These are phyloP conservation scores for Berkeleyomyces rouxiae DNA, from an alignment of 2,329 filamentous ascomycete genomes.

Conservation along the genomic window DNA sequence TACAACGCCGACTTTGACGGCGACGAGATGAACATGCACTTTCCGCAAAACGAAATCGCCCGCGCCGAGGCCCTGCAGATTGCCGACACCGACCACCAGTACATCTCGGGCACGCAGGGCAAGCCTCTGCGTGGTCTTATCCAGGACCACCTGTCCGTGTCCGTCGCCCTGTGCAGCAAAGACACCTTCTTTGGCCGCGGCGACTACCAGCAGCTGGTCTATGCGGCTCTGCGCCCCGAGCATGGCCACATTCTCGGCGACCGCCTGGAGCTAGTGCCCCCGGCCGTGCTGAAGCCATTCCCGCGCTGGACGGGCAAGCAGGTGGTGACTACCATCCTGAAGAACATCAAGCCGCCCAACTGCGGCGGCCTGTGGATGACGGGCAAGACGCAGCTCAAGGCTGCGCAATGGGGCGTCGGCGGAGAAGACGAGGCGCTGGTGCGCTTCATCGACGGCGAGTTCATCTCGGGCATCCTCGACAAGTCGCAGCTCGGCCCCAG, in stretches of 20 bases:
- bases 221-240: constrained; percentile 76
- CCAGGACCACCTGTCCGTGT: constrained; percentile 95
- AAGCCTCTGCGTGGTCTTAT: constrained; percentile 91
- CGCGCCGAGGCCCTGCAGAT: constrained; percentile 83
- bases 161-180: constrained; percentile 74
- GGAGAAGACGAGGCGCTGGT: constrained; percentile 60
- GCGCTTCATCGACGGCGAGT: constrained; percentile 69
- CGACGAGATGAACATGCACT: constrained; percentile 99
- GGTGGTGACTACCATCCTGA: constrained; percentile 77
- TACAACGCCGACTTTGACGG: constrained; percentile 99
- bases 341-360: constrained; percentile 69
- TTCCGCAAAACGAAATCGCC: constrained; percentile 91
- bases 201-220: constrained; percentile 87
- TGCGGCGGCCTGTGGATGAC: constrained; percentile 64
- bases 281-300: constrained; percentile 66
- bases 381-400: constrained; percentile 61
- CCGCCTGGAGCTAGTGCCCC: constrained; percentile 62
- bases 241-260: constrained; percentile 74
- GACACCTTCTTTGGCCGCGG: constrained; percentile 81
- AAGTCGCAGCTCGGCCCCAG: constrained; percentile 88
- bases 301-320: constrained; percentile 92
- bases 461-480: constrained; percentile 82
- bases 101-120: constrained; percentile 81
- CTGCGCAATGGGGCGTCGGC: constrained; percentile 61
- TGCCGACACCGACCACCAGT: constrained; percentile 94